Evolutionary conservation across 768 basidiomycete genomes (phyloP), one percentile per base, ranked within the genome.

Genomic region (Tulasnella sp.): DNA sequence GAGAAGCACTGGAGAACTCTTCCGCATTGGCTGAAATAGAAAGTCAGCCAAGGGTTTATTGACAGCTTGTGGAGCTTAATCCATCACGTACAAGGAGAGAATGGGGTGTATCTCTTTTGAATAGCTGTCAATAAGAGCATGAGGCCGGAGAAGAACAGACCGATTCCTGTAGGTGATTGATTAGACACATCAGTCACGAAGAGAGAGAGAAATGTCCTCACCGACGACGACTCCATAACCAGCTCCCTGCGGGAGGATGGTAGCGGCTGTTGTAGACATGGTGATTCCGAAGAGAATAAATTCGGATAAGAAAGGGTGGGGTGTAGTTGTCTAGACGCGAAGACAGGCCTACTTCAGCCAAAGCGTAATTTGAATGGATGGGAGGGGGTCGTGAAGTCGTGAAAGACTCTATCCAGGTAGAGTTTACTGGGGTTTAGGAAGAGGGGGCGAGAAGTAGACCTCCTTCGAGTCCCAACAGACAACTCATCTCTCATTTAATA

Each of bases 171-270:
- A 3, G 4, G n/a, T 20, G n/a, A 37, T 24, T 3, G 4, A 12
- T 28, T 8, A 4, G 16, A 7, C 20, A 46, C 41, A 47, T 27
- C 2, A 10, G 9, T 22, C 12, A 32, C 22, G 27, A 19, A 10
- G n/a, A 32, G 20, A n/a, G 16, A 40, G 43, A 10, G 20, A 9
- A 10, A 43, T 13, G 29, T 37, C 51, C 68, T 37, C 58, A 76
- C 76, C 76, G 50, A 78, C 70, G 56, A 82, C 82, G 51, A 84
- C 84, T 37, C 86, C 86, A 71, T 88, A 89, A 31, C 87, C 86
- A 12, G 83, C 86, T 29, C 81, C 83, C 67, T 84, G 80, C 20
- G 85, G 85, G 45, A 87, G 70, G 49, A 62, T 46, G 22, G 56
- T 56, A 29, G 49, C 41, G 20, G 49, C 29, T 39, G 27, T 41